These are phyloP conservation scores for Aulographum hederae DNA, from an alignment of 2,329 filamentous ascomycete species.

Conservation along the genomic window DNA sequence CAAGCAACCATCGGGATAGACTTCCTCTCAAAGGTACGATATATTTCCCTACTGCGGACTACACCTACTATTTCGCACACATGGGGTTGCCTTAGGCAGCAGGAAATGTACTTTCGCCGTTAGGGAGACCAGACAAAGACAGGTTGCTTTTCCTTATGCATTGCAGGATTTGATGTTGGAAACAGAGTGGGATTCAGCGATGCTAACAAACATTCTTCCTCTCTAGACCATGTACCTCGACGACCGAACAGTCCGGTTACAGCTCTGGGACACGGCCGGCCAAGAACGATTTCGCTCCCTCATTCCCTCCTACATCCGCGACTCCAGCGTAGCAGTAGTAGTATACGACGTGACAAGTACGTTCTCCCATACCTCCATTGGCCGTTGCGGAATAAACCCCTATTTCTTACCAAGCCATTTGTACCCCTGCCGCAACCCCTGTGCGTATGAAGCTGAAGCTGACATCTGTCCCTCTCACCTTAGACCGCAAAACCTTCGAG, in stretches of 20 bases:
- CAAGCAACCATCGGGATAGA: slow-evolving; percentile 99
- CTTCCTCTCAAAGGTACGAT: slow-evolving; percentile 85
- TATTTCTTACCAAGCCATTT: background rate
- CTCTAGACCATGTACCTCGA: slow-evolving; percentile 93
- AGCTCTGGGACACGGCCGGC: slow-evolving; percentile 96
- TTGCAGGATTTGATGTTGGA: no score
- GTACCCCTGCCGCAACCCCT: background rate
- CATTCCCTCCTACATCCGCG: slow-evolving; percentile 96
- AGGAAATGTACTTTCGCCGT: no score
- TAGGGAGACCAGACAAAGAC: no score
- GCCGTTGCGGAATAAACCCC: background rate
- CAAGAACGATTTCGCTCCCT: slow-evolving; percentile 94
- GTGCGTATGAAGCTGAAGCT: background rate
- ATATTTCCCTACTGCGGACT: background rate
- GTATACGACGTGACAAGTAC: slow-evolving; percentile 94
- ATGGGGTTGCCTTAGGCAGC: background rate
- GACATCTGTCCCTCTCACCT: slow-evolving; percentile 3
- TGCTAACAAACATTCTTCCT: background rate
- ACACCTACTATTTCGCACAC: background rate
- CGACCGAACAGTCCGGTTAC: slow-evolving; percentile 89
- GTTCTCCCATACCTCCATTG: slow-evolving; percentile 10
- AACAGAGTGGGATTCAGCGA: background rate
- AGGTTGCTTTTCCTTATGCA: no score
- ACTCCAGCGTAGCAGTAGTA: slow-evolving; percentile 93
- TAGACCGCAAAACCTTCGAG: slow-evolving; percentile 87